Conservation (phyloP, 2,329 filamentous ascomycete species). For the Escovopsis weberi region DNA sequence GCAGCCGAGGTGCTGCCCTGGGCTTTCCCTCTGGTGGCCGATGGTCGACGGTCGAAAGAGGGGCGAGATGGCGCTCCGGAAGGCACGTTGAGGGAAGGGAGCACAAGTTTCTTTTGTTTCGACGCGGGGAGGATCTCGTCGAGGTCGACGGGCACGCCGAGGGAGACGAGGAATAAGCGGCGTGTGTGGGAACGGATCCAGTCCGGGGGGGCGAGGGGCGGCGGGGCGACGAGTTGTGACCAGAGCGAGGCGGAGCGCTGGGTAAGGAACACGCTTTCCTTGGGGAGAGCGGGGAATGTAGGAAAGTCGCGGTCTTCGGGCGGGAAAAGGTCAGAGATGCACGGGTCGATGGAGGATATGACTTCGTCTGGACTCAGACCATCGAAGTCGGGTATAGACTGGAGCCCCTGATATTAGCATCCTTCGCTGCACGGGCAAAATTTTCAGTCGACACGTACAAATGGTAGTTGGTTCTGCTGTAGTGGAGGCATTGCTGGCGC, state of each 20-base stretch:
- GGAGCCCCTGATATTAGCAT: slow-evolving; percentile 1
- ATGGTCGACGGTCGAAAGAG: slow-evolving; percentile 36
- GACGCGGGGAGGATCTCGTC: slow-evolving; percentile 95
- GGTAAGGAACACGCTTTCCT: slow-evolving; percentile 60
- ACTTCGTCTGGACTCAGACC: slow-evolving; percentile 47
- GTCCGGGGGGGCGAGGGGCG: slow-evolving; percentile 86
- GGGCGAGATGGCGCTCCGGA: slow-evolving; percentile 35
- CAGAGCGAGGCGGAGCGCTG: slow-evolving; percentile 81
- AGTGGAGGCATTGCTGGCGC: slow-evolving; percentile 18
- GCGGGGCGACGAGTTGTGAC: slow-evolving; percentile 91
- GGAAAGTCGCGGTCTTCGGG: slow-evolving; percentile 38
- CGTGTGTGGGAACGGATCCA: slow-evolving; percentile 96
- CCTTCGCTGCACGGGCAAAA: too few species aligned
- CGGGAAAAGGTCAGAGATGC: slow-evolving; percentile 52
- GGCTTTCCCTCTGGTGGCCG: slow-evolving; percentile 30
- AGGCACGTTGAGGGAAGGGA: slow-evolving; percentile 72
- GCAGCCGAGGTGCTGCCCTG: slow-evolving; percentile 33
- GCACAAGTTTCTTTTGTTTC: slow-evolving; percentile 93
- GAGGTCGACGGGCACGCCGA: slow-evolving; percentile 89
- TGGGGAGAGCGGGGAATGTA: slow-evolving; percentile 33
- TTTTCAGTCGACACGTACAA: slow-evolving; percentile 19
- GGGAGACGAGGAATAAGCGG: slow-evolving; percentile 84
- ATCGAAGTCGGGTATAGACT: slow-evolving; percentile 57
- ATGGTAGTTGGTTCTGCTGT: slow-evolving; percentile 28
- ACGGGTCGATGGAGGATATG: slow-evolving; percentile 45